These are phyloP conservation scores for Emericellopsis atlantica DNA, from an alignment of 2,329 filamentous ascomycete species.

Conservation along the genomic window DNA sequence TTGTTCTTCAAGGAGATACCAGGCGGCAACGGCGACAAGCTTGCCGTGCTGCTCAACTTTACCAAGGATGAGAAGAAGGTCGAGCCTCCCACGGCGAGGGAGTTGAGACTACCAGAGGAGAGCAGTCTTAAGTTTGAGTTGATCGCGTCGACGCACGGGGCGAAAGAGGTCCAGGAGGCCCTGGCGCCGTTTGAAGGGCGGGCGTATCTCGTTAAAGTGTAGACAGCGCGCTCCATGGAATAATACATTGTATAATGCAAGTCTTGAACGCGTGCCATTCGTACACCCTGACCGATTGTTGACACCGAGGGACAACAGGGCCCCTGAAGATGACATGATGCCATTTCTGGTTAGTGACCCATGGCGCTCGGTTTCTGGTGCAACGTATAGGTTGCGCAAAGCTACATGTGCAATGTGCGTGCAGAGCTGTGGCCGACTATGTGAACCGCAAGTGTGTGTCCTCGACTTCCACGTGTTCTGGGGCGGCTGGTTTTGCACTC, in stretches of 20 bases:
- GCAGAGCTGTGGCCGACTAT: too few species aligned
- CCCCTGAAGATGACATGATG: too few species aligned
- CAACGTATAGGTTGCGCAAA: too few species aligned
- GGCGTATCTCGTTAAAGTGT: constrained; percentile 11
- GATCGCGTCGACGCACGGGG: constrained; percentile 13
- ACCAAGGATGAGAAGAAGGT: constrained; percentile 13
- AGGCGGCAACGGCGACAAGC: constrained; percentile 9
- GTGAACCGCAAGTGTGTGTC: too few species aligned
- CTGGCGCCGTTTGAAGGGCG: constrained; percentile 17
- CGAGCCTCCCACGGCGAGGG: constrained; percentile 7
- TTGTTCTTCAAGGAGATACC: constrained; percentile 14
- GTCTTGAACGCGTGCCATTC: too few species aligned
- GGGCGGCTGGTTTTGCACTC: too few species aligned
- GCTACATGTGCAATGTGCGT: too few species aligned
- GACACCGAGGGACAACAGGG: too few species aligned
- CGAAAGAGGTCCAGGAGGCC: constrained; percentile 5
- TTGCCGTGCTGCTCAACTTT: constrained; percentile 19
- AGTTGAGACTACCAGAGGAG: constrained; percentile 7
- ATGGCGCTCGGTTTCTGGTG: too few species aligned
- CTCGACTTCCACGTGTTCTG: too few species aligned
- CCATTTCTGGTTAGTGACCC: too few species aligned
- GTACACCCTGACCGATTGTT: too few species aligned
- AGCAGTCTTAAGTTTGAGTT: constrained; percentile 9
- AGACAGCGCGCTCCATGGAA: not conserved
- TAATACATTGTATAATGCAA: not conserved